Conservation (phyloP, 306 rosid genomes). For the Quercus berberidifolia region DNA sequence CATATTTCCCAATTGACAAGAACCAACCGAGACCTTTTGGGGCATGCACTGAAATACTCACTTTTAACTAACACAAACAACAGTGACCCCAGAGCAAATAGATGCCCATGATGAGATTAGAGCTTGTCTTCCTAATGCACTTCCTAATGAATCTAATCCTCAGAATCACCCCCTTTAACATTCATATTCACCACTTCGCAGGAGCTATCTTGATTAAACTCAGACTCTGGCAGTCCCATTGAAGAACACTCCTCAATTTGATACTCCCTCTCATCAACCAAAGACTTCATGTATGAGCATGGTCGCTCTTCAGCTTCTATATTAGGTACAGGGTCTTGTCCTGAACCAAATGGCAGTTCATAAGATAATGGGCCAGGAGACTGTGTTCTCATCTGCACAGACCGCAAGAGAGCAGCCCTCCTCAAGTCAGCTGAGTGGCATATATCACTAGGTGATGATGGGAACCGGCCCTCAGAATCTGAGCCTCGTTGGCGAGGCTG, state of each 20-base stretch:
- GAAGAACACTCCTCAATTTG: conserved; percentile 65
- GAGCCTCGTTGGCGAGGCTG: conserved; percentile 91
- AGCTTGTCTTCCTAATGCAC: background rate
- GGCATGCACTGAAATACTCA: background rate
- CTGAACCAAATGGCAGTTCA: conserved; percentile 62
- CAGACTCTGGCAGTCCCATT: conserved; percentile 38
- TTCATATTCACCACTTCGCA: conserved; percentile 49
- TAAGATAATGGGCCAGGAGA: conserved; percentile 53
- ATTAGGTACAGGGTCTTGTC: conserved; percentile 57
- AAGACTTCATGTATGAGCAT: conserved; percentile 60
- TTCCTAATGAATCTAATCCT: conserved; percentile 29
- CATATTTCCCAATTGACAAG: background rate
- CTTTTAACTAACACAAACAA: background rate
- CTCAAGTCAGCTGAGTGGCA: conserved; percentile 97
- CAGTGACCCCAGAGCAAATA: background rate
- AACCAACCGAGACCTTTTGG: background rate
- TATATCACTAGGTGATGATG: conserved; percentile 96
- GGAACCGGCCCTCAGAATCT: conserved; percentile 94
- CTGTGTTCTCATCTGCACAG: conserved; percentile 94
- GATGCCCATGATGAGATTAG: background rate
- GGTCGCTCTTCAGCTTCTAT: conserved; percentile 68
- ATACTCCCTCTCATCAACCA: conserved; percentile 72
- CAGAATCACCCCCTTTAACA: conserved; percentile 47
- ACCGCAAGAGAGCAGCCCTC: conserved; percentile 93
- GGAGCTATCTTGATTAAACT: conserved; percentile 47